Evolutionary conservation across 73 alveolate species (phyloP), one percentile per base, ranked within the genome.

Genomic region (Stentor coeruleus): DNA sequence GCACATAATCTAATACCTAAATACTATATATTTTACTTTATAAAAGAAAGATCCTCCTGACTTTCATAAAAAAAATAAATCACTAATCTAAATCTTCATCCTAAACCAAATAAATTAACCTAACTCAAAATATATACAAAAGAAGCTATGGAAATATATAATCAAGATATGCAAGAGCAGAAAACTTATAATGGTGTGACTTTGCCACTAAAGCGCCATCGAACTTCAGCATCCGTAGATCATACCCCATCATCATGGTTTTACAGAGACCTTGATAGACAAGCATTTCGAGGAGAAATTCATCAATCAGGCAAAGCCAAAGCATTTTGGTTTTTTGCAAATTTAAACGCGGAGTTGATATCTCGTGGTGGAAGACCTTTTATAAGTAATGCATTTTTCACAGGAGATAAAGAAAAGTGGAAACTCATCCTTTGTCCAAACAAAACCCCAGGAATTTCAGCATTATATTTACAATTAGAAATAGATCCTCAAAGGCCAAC

Each of bases 101-200:
- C n/a, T n/a, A n/a, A n/a, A n/a, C n/a, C n/a, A n/a, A n/a, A n/a
- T n/a, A n/a, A n/a, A n/a, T n/a, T n/a, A n/a, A n/a, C n/a, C n/a
- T n/a, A 81, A 15, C 40, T 82, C 3, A 81, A 60, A 26, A 81
- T 79, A 15, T 66, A 36, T 38, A 76, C 39, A 30, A 41, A 80
- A 3, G 80, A 58, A 20, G 3, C 3, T 3, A 58, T 33, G 3
- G 11, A 35, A 3, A 31, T 11, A 66, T 57, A 3, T n/a, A 81
- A 6, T 33, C 36, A 60, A 15, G 35, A 72, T 37, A 3, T 14
- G 6, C 30, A 3, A 66, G 72, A 11, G 33, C 74, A 57, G 31
- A 66, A 3, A 40, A 60, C 26, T 59, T 59, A 59, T 33, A 82
- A 82, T 3, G 39, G 4, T 41, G 76, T 26, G 30, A 3, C 3